Evolutionary conservation across 2,329 filamentous ascomycete species (phyloP).

Genomic region (Clarireedia monteithiana): DNA sequence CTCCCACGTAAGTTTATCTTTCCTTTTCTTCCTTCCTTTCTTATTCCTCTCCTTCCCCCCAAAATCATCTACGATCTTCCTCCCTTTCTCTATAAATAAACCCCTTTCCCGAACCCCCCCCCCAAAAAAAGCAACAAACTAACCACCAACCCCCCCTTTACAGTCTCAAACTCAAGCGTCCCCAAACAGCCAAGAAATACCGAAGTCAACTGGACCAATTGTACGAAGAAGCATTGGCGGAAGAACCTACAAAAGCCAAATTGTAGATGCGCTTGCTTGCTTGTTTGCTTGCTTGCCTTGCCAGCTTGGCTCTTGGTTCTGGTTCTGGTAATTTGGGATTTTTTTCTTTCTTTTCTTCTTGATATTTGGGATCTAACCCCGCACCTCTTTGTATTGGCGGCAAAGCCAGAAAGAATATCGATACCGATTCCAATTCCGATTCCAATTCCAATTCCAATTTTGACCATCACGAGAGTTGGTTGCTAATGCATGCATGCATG

Average conservation of each 20-base stretch:
- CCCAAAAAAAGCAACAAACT: constrained; percentile 5
- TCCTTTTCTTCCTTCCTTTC: neutral
- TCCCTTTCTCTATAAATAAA: neutral
- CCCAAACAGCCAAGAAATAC: constrained; percentile 51
- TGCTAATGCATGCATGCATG: neutral
- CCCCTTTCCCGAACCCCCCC: neutral
- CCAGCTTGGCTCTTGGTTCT: too few relatives aligned
- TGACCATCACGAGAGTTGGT: too few relatives aligned
- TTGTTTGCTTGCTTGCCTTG: neutral
- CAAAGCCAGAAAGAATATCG: too few relatives aligned
- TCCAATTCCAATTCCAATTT: too few relatives aligned
- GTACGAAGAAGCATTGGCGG: constrained; percentile 28
- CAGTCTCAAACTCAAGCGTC: constrained; percentile 65
- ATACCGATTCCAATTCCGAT: too few relatives aligned
- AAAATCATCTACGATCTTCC: neutral
- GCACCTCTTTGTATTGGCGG: too few relatives aligned
- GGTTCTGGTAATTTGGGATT: too few relatives aligned
- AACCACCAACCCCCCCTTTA: constrained; percentile 11
- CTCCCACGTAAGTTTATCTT: constrained; percentile 62
- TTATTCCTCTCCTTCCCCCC: neutral
- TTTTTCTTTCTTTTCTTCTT: too few relatives aligned
- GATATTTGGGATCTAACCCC: too few relatives aligned
- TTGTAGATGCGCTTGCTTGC: constrained; percentile 32
- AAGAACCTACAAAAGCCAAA: constrained; percentile 29
- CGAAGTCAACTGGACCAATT: constrained; percentile 25